Conservation (phyloP, 1,284 basidiomycete genomes). For the Neonothopanus nambi region DNA sequence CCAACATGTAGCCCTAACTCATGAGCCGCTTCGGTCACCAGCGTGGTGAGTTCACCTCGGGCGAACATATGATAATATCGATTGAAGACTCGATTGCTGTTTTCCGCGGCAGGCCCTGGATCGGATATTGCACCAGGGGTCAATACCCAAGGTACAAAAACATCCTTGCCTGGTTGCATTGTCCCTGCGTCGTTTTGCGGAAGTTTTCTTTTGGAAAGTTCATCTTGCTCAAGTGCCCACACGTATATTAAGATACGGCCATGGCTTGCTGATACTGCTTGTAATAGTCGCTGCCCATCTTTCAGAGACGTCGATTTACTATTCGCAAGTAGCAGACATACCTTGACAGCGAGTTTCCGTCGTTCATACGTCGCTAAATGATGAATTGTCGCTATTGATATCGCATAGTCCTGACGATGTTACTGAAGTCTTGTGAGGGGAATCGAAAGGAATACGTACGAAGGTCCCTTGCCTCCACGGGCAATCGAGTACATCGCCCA, state of each 20-base stretch:
- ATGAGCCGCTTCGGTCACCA: slow-evolving; percentile 64
- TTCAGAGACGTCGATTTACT: neutral
- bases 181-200: slow-evolving; percentile 24
- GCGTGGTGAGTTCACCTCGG: slow-evolving; percentile 67
- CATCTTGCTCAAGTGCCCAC: slow-evolving; percentile 97
- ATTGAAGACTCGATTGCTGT: slow-evolving; percentile 58
- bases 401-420: slow-evolving; percentile 78
- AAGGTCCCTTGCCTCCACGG: slow-evolving; percentile 78
- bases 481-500: slow-evolving; percentile 69
- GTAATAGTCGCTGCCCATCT: slow-evolving; percentile 57
- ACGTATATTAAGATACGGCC: slow-evolving; percentile 92
- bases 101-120: neutral
- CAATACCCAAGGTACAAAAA: slow-evolving; percentile 50
- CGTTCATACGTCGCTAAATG: slow-evolving; percentile 83
- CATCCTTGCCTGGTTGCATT: slow-evolving; percentile 37
- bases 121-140: slow-evolving; percentile 9
- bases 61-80: slow-evolving; percentile 95
- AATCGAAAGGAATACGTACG: slow-evolving; percentile 48
- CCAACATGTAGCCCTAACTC: slow-evolving; percentile 60
- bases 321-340: slow-evolving; percentile 28
- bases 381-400: slow-evolving; percentile 95
- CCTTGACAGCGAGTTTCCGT: slow-evolving; percentile 73
- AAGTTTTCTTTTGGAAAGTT: slow-evolving; percentile 71
- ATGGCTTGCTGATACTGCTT: slow-evolving; percentile 59
- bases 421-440: neutral